Evolutionary conservation across 2,329 filamentous ascomycete species (phyloP).

Genomic region (Polytolypa hystricis): DNA sequence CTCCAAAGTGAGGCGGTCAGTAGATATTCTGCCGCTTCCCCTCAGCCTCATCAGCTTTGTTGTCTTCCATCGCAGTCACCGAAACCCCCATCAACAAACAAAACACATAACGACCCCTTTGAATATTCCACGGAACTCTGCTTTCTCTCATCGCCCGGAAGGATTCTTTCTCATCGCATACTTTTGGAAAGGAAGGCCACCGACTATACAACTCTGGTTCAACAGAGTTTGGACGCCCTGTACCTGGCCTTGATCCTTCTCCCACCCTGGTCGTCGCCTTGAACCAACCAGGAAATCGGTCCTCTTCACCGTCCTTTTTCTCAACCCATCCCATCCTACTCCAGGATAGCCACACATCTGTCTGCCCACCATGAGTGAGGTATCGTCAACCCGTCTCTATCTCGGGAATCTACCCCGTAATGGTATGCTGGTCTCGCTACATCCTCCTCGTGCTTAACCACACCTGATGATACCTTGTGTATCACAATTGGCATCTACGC

Average conservation of each 20-base stretch:
- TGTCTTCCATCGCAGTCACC: too few relatives aligned
- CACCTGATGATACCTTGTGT: constrained; percentile 7
- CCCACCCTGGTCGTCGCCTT: too few relatives aligned
- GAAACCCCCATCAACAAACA: too few relatives aligned
- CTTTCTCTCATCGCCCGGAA: too few relatives aligned
- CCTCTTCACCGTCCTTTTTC: background rate
- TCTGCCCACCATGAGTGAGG: constrained; percentile 57
- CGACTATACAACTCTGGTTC: too few relatives aligned
- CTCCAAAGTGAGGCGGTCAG: constrained; percentile 19
- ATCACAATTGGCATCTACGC: constrained; percentile 11
- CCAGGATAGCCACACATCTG: constrained; percentile 1
- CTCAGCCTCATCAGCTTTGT: constrained; percentile 7
- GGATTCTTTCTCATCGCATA: too few relatives aligned
- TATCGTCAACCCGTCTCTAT: constrained; percentile 91
- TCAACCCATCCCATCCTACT: background rate
- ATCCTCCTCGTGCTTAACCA: constrained; percentile 13
- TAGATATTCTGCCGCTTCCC: constrained; percentile 6
- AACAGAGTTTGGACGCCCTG: too few relatives aligned
- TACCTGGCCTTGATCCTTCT: too few relatives aligned
- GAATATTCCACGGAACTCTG: too few relatives aligned
- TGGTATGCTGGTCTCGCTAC: constrained; percentile 52
- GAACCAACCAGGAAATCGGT: too few relatives aligned
- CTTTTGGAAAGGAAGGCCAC: too few relatives aligned
- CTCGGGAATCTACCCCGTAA: constrained; percentile 94
- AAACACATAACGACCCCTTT: too few relatives aligned